Evolutionary conservation across 148 eudicot species (phyloP).

Genomic region (Rhododendron williamsianum): DNA sequence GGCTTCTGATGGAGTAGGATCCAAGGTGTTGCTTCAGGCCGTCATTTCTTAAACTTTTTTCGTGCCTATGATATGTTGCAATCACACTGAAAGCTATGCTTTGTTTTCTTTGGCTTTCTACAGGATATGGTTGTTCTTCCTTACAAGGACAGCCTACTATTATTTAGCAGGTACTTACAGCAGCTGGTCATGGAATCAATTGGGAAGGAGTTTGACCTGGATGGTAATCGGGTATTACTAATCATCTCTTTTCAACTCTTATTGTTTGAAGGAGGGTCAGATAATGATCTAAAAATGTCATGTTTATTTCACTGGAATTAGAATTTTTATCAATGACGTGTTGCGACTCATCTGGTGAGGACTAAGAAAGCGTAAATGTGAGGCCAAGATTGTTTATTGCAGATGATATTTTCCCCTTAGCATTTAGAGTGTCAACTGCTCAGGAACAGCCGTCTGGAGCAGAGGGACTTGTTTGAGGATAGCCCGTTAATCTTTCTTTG

Average conservation of each 20-base stretch:
- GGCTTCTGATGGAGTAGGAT: conserved; percentile 97
- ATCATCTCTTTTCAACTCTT: conserved; percentile 15
- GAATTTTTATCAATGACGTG: not conserved
- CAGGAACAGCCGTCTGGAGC: not conserved
- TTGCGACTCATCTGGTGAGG: not conserved
- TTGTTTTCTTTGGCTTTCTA: conserved; percentile 13
- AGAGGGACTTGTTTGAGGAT: not conserved
- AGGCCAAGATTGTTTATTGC: not conserved
- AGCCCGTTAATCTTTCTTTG: not conserved
- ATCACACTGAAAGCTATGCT: not conserved
- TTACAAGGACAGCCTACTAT: conserved; percentile 91
- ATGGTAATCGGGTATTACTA: conserved; percentile 74
- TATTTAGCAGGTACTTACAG: conserved; percentile 91
- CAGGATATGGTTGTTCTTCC: conserved; percentile 99
- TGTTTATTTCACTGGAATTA: conserved; percentile 2
- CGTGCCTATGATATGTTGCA: not conserved
- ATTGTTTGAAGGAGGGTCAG: not conserved
- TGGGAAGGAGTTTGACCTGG: conserved; percentile 97
- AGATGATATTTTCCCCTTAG: not conserved
- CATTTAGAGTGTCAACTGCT: not conserved
- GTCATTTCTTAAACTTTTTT: conserved; percentile 3
- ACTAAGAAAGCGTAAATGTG: not conserved
- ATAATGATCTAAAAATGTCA: not conserved
- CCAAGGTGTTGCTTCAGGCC: conserved; percentile 56
- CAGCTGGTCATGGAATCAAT: conserved; percentile 99